Evolutionary conservation across 768 basidiomycete genomes (phyloP).

Genomic region (Gyrodon lividus): DNA sequence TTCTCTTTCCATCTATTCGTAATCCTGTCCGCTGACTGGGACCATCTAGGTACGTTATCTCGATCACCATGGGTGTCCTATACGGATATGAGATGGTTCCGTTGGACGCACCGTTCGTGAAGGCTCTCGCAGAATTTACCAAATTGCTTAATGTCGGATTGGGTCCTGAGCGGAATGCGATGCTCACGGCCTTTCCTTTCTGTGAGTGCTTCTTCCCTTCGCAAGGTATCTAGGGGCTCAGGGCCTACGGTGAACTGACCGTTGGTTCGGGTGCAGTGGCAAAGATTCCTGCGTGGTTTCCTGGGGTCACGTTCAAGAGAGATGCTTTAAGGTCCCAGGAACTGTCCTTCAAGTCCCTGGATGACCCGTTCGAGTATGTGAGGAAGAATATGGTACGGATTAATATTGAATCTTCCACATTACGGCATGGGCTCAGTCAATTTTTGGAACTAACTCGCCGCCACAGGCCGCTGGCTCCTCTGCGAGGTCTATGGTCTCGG

Average conservation of each 20-base stretch:
- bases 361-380: constrained; percentile 30
- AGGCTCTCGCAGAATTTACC: constrained; percentile 23
- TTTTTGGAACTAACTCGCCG: constrained; percentile 1
- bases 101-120: constrained; percentile 27
- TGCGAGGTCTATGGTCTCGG: constrained; percentile 30
- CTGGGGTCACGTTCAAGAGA: constrained; percentile 29
- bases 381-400: constrained; percentile 23
- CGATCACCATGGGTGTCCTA: constrained; percentile 31
- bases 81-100: constrained; percentile 30
- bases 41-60: constrained; percentile 26
- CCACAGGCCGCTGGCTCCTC: constrained; percentile 25
- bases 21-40: background rate
- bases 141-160: constrained; percentile 23
- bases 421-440: no score
- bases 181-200: constrained; percentile 31
- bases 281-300: constrained; percentile 31
- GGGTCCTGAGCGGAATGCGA: constrained; percentile 24
- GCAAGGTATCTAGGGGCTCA: background rate
- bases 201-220: constrained; percentile 14
- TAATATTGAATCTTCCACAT: background rate
- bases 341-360: constrained; percentile 21
- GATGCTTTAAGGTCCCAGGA: constrained; percentile 27
- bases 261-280: constrained; percentile 17
- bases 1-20: background rate
- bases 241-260: constrained; percentile 1